These are phyloP conservation scores for Thielaviopsis populi DNA, from an alignment of 2,329 filamentous ascomycete species.

Conservation along the genomic window DNA sequence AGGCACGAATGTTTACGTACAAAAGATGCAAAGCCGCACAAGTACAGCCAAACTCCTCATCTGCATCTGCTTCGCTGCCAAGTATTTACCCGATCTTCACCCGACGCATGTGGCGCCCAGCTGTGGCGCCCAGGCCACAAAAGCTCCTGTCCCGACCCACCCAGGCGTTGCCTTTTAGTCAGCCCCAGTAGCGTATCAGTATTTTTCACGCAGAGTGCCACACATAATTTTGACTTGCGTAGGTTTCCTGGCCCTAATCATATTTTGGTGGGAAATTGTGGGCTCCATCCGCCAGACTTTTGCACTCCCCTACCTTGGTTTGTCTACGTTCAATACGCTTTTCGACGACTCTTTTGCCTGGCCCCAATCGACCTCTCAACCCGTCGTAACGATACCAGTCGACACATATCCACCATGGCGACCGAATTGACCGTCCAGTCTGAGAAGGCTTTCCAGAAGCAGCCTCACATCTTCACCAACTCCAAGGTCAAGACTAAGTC, in stretches of 20 bases:
- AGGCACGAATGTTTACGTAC: no score
- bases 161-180: neutral
- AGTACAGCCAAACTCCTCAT: no score
- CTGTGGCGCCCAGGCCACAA: neutral
- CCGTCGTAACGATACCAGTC: conserved; percentile 17
- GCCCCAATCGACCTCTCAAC: conserved; percentile 14
- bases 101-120: neutral
- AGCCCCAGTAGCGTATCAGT: neutral
- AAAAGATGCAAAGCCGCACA: no score
- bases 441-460: conserved; percentile 99
- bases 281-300: conserved; percentile 17
- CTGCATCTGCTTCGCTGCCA: no score
- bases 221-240: conserved; percentile 7
- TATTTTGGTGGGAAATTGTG: conserved; percentile 17
- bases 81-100: neutral
- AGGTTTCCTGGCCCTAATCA: conserved; percentile 17
- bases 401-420: conserved; percentile 50
- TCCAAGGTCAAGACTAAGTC: conserved; percentile 81
- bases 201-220: conserved; percentile 9
- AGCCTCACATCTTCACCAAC: conserved; percentile 99
- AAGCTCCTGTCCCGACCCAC: neutral
- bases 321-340: conserved; percentile 12
- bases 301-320: conserved; percentile 15
- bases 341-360: conserved; percentile 16
- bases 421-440: conserved; percentile 99